Percentiles rank a stretch among this genome's conserved stretches.
Conservation (phyloP, 768 basidiomycete species). For the Mycena haematopus region DNA sequence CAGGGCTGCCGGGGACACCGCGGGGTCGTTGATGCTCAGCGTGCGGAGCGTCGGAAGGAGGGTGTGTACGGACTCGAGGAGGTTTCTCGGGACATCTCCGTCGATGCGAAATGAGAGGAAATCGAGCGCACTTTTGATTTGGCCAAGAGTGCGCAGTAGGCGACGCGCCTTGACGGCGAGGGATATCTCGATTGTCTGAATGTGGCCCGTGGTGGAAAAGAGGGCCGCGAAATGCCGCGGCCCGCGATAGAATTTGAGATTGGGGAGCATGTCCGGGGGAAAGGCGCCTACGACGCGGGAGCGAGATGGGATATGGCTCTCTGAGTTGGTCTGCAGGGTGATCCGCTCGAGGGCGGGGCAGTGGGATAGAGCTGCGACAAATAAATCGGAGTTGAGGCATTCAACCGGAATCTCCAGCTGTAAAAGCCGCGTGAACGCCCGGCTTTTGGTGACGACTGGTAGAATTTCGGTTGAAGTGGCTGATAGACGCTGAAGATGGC, state of each 20-base stretch:
- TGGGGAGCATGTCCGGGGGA: slow-evolving; percentile 11
- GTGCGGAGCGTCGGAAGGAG: slow-evolving; percentile 21
- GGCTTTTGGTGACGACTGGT: slow-evolving; percentile 3
- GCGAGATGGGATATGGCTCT: slow-evolving; percentile 12
- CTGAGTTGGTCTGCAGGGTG: slow-evolving; percentile 14
- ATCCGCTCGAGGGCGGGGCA: slow-evolving; percentile 27
- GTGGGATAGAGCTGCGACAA: slow-evolving; percentile 15
- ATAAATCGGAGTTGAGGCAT: slow-evolving; percentile 6
- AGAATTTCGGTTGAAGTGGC: slow-evolving; percentile 23
- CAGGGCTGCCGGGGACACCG: not conserved
- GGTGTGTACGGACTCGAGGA: slow-evolving; percentile 16
- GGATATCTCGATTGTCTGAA: slow-evolving; percentile 24
- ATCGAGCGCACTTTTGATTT: slow-evolving; percentile 12
- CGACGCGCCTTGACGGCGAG: slow-evolving; percentile 20
- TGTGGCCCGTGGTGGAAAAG: slow-evolving; percentile 13
- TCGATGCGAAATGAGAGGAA: slow-evolving; percentile 30
- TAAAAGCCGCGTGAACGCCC: slow-evolving; percentile 19
- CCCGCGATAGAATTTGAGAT: slow-evolving; percentile 26
- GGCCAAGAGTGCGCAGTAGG: slow-evolving; percentile 21
- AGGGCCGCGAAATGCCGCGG: slow-evolving; percentile 25
- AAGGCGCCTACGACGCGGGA: not conserved
- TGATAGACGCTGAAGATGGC: slow-evolving; percentile 21
- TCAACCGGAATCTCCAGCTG: slow-evolving; percentile 20
- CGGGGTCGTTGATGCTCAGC: slow-evolving; percentile 28
- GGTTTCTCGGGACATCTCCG: slow-evolving; percentile 10